Percentiles rank a stretch among this genome's conserved stretches.
These are phyloP conservation scores for Lipomyces orientalis DNA, from an alignment of 805 yeast species.

Conservation along the genomic window DNA sequence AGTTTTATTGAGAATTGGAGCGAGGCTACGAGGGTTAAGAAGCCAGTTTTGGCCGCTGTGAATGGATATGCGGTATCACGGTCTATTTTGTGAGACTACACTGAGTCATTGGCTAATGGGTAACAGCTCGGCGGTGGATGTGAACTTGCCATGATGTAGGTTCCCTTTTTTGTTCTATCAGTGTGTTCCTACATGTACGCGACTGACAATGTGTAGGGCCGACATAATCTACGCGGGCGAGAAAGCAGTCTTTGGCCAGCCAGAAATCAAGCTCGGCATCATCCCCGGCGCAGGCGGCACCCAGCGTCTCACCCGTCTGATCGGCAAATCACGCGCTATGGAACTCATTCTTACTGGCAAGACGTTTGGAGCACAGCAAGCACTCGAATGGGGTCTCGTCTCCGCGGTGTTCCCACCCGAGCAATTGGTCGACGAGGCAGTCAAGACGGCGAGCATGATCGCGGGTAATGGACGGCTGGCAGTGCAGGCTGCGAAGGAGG, in stretches of 20 bases:
- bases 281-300: constrained; percentile 61
- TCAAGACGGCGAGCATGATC: constrained; percentile 53
- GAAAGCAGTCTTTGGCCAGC: constrained; percentile 59
- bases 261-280: constrained; percentile 59
- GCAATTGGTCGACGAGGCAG: constrained; percentile 51
- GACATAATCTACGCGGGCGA: constrained; percentile 59
- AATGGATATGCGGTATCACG: constrained; percentile 53
- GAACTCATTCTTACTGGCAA: constrained; percentile 57
- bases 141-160: constrained; percentile 58
- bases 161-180: not conserved
- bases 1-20: constrained; percentile 52
- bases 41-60: constrained; percentile 62
- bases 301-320: constrained; percentile 54
- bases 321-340: constrained; percentile 59
- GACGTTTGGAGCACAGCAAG: constrained; percentile 52
- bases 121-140: constrained; percentile 58
- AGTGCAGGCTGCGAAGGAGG: constrained; percentile 54
- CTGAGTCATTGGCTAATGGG: not conserved
- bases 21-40: constrained; percentile 47
- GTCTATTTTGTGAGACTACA: not conserved
- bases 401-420: constrained; percentile 51
- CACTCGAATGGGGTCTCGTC: constrained; percentile 56
- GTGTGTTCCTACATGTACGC: not conserved
- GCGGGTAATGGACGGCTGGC: constrained; percentile 53
- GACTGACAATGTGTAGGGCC: constrained; percentile 39